Base-by-base conservation (phyloP, 495 filamentous ascomycete genomes). In the Aspergillus haitiensis region DNA sequence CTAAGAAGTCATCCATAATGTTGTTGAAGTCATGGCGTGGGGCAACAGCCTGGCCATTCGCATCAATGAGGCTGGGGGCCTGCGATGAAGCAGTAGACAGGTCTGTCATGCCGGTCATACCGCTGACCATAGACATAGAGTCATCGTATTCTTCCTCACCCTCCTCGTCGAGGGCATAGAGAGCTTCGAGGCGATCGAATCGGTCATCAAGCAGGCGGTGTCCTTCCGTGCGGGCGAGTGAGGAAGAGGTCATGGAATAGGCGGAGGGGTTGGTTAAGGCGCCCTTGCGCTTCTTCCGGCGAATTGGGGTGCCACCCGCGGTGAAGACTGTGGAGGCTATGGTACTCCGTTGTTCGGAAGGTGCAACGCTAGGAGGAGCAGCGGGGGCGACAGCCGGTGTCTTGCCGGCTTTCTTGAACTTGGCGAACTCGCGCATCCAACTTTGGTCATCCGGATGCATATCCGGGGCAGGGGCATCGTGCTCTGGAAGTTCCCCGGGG, bases 211-310 rank as follows among this genome's bases (percentile, higher is more conserved):
- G 79, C 10, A 92, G 82, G 6, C 86, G 86, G 39, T 92, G 81
- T n/a, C 91, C 91, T 61, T 97, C 94, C 2, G 93, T 98, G 44
- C 95, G 84, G 18, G 88, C 84, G 7, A 98, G 78, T 0, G 92
- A 88, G 0, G 94, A 97, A 6, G 90, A 96, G 0, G 88, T 92
- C 95, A 98, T 99, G n/a, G 92, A 96, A 76, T 96, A 98, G 13
- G 83, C 82, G 6, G 93, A 93, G 1, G 88, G 90, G 66, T 88
- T 90, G 18, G 94, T 97, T 70, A 94, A 70, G 16, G 94, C 92
- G 47, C 92, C 92, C 73, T 92, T 94, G 60, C 91, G 83, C 84
- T 93, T 95, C 84, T 96, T 98, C 36, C 80, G 78, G 2, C 90
- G 85, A 42, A 82, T 88, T 6, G 90, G 92, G 0, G 88, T 89